Conservation (phyloP, 306 rosid species). For the Cicer arietinum region DNA sequence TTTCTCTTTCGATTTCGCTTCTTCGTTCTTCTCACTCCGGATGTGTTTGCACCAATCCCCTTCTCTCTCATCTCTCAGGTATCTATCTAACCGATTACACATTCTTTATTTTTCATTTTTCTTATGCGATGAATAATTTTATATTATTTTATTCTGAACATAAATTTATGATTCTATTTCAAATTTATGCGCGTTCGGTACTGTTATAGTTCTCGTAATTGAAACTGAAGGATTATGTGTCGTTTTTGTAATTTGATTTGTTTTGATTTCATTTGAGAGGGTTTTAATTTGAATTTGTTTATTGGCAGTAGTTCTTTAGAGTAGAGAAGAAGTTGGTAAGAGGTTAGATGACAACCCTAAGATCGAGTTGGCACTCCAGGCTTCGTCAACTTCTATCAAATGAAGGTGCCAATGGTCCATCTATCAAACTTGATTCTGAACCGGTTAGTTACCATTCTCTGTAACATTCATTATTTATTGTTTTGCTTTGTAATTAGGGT, state of each 20-base stretch:
- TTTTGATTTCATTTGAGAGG: neutral
- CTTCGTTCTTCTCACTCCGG: constrained; percentile 41
- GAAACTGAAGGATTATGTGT: constrained; percentile 20
- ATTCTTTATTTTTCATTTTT: too few species aligned
- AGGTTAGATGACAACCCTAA: constrained; percentile 73
- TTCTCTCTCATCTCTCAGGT: constrained; percentile 69
- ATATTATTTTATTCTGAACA: neutral
- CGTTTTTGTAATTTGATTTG: constrained; percentile 22
- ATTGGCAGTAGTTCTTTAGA: constrained; percentile 55
- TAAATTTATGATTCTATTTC: constrained; percentile 17
- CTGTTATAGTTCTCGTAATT: constrained; percentile 36
- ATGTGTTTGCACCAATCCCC: constrained; percentile 59
- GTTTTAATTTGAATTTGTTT: constrained; percentile 15
- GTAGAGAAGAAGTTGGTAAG: constrained; percentile 55
- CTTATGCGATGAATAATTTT: too few species aligned
- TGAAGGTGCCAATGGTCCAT: constrained; percentile 79
- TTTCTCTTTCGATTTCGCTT: neutral
- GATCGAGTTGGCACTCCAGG: constrained; percentile 91
- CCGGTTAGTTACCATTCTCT: constrained; percentile 60
- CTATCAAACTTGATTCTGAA: constrained; percentile 75
- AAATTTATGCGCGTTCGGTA: neutral
- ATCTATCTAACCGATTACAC: neutral
- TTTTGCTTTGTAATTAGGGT: constrained; percentile 32
- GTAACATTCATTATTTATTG: neutral
- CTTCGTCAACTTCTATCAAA: constrained; percentile 81